Evolutionary conservation across 805 yeast genomes (phyloP).

Genomic region (Nakazawaea ambrosiae): DNA sequence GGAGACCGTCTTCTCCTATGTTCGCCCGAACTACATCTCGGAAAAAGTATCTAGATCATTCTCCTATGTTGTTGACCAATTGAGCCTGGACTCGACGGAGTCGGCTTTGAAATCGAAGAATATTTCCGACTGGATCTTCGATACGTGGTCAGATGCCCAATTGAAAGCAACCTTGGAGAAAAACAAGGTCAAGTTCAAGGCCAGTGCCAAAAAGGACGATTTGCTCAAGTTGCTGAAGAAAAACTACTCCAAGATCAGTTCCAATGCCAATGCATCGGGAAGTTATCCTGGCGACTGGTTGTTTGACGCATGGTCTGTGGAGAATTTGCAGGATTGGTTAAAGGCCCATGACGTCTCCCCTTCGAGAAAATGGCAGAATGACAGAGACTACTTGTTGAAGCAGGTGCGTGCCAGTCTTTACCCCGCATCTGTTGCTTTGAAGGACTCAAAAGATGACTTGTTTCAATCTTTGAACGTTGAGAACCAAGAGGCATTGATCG

Average conservation of each 20-base stretch:
- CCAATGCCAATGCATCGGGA: slow-evolving; percentile 30
- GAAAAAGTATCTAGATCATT: slow-evolving; percentile 3
- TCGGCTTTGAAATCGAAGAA: slow-evolving; percentile 1
- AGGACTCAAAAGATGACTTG: slow-evolving; percentile 28
- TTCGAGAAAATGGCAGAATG: slow-evolving; percentile 22
- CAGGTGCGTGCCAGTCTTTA: slow-evolving; percentile 39
- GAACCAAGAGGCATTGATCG: slow-evolving; percentile 25
- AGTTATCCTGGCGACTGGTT: slow-evolving; percentile 44
- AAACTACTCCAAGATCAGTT: slow-evolving; percentile 32
- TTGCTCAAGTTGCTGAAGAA: slow-evolving; percentile 33
- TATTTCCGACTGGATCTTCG: slow-evolving; percentile 38
- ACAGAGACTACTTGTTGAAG: slow-evolving; percentile 36
- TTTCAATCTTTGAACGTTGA: slow-evolving; percentile 33
- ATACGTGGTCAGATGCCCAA: slow-evolving; percentile 33
- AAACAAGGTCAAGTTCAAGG: slow-evolving; percentile 23
- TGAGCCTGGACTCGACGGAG: not conserved
- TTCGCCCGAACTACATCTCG: slow-evolving; percentile 9
- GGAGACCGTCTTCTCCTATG: slow-evolving; percentile 15
- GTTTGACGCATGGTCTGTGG: slow-evolving; percentile 46
- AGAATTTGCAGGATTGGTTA: slow-evolving; percentile 44
- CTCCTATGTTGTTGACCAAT: slow-evolving; percentile 5
- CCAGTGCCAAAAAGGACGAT: slow-evolving; percentile 28
- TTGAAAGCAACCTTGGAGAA: slow-evolving; percentile 26
- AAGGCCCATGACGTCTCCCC: slow-evolving; percentile 33
- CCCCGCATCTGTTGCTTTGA: slow-evolving; percentile 28